Evolutionary conservation across 1,284 basidiomycete genomes (phyloP).

Genomic region (Takashimella koratensis): DNA sequence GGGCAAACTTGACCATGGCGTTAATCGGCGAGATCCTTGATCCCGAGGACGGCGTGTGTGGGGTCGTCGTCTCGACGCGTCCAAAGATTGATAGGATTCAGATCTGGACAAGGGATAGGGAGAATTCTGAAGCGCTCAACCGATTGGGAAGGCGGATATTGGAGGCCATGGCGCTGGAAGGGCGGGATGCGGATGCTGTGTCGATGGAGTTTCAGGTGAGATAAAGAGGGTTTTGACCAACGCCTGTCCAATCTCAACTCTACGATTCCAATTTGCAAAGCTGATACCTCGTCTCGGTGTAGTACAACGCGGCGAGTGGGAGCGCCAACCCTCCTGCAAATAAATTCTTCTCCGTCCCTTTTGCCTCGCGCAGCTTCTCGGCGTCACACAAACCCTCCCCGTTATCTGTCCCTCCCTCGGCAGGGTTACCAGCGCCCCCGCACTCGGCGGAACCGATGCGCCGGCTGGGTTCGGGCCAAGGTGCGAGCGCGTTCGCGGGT

Average conservation of each 20-base stretch:
- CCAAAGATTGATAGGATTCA: slow-evolving; percentile 86
- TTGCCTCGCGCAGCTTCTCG: too few relatives aligned
- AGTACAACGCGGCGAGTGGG: too few relatives aligned
- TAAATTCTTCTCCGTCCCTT: too few relatives aligned
- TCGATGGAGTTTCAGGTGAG: slow-evolving; percentile 82
- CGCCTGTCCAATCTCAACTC: neutral
- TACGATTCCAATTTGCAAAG: neutral
- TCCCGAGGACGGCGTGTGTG: slow-evolving; percentile 79
- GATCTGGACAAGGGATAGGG: slow-evolving; percentile 77
- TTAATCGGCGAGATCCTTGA: slow-evolving; percentile 84
- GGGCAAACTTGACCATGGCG: slow-evolving; percentile 86
- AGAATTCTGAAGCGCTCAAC: slow-evolving; percentile 74
- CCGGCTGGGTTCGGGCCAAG: too few relatives aligned
- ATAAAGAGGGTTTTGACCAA: too few relatives aligned
- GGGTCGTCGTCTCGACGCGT: slow-evolving; percentile 81
- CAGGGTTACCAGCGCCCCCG: too few relatives aligned
- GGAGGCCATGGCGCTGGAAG: slow-evolving; percentile 57
- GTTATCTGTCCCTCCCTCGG: too few relatives aligned
- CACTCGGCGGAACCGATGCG: too few relatives aligned
- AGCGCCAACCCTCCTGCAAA: too few relatives aligned
- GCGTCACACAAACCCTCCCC: too few relatives aligned
- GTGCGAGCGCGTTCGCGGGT: too few relatives aligned
- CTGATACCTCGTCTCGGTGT: too few relatives aligned
- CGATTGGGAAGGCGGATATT: slow-evolving; percentile 74
- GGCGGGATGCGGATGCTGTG: slow-evolving; percentile 65